Conservation (phyloP, 768 basidiomycete genomes). For the Psilocybe subaeruginosa region DNA sequence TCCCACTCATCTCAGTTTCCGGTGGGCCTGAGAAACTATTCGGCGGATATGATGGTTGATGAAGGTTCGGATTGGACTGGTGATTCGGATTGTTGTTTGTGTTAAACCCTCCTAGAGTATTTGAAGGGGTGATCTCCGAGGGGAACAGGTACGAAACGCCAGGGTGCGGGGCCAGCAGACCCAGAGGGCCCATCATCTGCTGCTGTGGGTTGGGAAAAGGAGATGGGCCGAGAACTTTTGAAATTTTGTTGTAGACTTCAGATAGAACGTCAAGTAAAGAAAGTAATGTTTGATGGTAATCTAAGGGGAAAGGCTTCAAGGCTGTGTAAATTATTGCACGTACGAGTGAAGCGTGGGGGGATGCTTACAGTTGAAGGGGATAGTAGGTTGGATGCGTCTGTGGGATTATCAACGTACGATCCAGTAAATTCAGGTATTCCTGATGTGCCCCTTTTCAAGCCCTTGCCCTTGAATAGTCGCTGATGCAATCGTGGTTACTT, state of each 20-base stretch:
- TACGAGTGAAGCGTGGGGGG: background rate
- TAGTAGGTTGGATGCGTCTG: conserved; percentile 72
- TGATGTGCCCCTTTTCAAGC: conserved; percentile 54
- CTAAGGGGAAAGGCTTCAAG: conserved; percentile 82
- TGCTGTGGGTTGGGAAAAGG: conserved; percentile 67
- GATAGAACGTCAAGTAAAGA: conserved; percentile 89
- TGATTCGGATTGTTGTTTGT: conserved; percentile 16
- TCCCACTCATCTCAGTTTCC: conserved; percentile 43
- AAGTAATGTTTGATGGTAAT: conserved; percentile 88
- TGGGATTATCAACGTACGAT: conserved; percentile 56
- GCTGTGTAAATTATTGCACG: conserved; percentile 4
- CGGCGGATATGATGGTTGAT: conserved; percentile 18
- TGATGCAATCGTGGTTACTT: conserved; percentile 13
- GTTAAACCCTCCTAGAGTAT: conserved; percentile 3
- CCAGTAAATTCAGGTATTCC: conserved; percentile 62
- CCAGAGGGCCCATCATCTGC: conserved; percentile 79
- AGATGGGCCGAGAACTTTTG: conserved; percentile 81
- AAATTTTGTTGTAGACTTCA: conserved; percentile 88
- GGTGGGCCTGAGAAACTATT: conserved; percentile 11
- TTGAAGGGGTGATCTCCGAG: conserved; percentile 33
- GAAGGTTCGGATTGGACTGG: conserved; percentile 39
- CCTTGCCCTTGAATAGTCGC: conserved; percentile 61
- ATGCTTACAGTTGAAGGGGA: conserved; percentile 70
- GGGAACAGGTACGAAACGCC: conserved; percentile 83
- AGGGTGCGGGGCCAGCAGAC: conserved; percentile 75